These are phyloP conservation scores for Helicocarpus griseus DNA, from an alignment of 2,329 filamentous ascomycete species.

Conservation along the genomic window DNA sequence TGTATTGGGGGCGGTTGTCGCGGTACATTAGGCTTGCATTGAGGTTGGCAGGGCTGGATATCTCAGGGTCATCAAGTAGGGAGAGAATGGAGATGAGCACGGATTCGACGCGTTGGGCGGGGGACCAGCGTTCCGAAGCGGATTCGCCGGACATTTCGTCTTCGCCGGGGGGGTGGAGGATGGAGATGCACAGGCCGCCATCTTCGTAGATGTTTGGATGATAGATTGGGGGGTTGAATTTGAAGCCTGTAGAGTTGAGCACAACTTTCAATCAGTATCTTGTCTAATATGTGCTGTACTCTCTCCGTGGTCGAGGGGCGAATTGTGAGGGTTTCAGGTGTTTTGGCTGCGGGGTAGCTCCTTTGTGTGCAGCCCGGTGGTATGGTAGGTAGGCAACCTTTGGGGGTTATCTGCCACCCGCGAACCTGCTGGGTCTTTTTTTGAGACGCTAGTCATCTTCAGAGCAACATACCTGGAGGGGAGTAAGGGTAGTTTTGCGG, in stretches of 20 bases:
- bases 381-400: no score
- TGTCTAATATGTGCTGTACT: no score
- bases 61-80: slow-evolving; percentile 86
- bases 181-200: slow-evolving; percentile 90
- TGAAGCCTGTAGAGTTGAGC: slow-evolving; percentile 58
- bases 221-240: slow-evolving; percentile 68
- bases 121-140: slow-evolving; percentile 88
- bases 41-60: slow-evolving; percentile 87
- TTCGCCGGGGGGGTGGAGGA: slow-evolving; percentile 84
- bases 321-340: no score
- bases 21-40: slow-evolving; percentile 82
- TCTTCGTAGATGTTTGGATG: slow-evolving; percentile 93
- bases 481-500: slow-evolving; percentile 79
- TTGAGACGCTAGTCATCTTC: background rate
- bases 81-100: slow-evolving; percentile 88
- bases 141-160: slow-evolving; percentile 85
- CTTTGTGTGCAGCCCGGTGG: no score
- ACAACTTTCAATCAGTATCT: background rate
- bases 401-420: background rate
- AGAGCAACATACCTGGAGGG: slow-evolving; percentile 53
- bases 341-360: no score
- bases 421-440: background rate
- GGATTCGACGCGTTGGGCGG: slow-evolving; percentile 86
- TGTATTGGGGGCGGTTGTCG: slow-evolving; percentile 60
- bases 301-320: no score